Evolutionary conservation across 495 filamentous ascomycete species (phyloP), one percentile per base, ranked within the genome.

Genomic region (Hypoxylon cercidicola): DNA sequence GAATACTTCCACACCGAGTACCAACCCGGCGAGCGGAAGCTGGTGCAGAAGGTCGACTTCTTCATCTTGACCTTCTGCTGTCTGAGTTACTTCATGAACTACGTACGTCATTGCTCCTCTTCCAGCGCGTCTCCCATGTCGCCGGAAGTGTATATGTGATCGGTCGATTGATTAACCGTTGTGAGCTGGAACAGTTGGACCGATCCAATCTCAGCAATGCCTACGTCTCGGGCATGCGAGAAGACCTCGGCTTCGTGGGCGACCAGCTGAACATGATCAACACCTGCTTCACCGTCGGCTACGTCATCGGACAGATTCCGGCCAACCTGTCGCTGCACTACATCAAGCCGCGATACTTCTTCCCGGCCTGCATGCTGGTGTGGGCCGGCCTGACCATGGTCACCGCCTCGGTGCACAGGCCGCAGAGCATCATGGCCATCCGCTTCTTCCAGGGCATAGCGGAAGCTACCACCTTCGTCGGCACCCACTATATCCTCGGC

Each of bases 21-120:
- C 21, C 55, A 66, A 34, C 74, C 79, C 11, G 78, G 78, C 15
- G 82, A 85, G 64, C 67, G 71, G 35, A 76, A 72, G 53, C 69
- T 87, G 10, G 74, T 87, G n/a, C 75, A 72, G 35, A 87, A 87
- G 69, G 77, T 87, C 32, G 87, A 88, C 70, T 85, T 85, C 64
- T 87, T 89, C 77, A 89, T 88, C 68, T 70, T 89, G 25, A 85
- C 81, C 12, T 88, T 88, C 64, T 88, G 86, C 72, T 89, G 84
- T 64, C 71, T 88, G 49, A 84, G 80, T 68, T 88, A 87, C 63
- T 87, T 85, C 49, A 73, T 75, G 39, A 77, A 79, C 60, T 78
- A 78, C 66, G 66, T 69, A 64, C 64, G 62, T 74, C 59, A 47
- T 23, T 11, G 12, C 9, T 32, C 25, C 28, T 10, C 15, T 21